phyloP scores from a whole-genome alignment of 169 alveolate species.

The Plasmodium vinckei region DNA sequence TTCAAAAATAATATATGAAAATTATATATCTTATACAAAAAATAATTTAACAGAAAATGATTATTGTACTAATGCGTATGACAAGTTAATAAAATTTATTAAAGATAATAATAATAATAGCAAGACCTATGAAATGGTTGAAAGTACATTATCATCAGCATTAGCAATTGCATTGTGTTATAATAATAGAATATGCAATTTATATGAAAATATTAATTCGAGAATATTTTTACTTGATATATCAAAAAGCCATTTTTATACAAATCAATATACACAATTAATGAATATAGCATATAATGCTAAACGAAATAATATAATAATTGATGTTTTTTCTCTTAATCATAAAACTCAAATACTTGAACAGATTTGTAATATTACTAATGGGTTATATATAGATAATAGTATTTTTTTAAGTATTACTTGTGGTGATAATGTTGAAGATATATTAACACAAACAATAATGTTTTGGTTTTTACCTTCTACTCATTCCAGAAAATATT shows the following conservation, averaged over 20 bases:
- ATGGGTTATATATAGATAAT: constrained; percentile 64
- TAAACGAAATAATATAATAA: constrained; percentile 57
- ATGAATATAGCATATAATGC: constrained; percentile 77
- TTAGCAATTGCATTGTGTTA: constrained; percentile 56
- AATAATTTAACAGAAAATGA: constrained; percentile 63
- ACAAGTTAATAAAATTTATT: constrained; percentile 54
- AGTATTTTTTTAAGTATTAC: constrained; percentile 42
- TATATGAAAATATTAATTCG: constrained; percentile 59
- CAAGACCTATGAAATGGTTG: constrained; percentile 1
- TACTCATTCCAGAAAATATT: constrained; percentile 79
- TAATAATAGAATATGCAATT: constrained; percentile 45
- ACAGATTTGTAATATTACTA: constrained; percentile 73
- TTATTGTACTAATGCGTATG: constrained; percentile 43
- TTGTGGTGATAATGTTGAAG: constrained; percentile 51
- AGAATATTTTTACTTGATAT: constrained; percentile 58
- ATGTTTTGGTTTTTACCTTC: constrained; percentile 89
- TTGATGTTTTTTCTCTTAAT: constrained; percentile 67
- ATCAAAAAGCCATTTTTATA: constrained; percentile 43
- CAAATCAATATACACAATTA: constrained; percentile 72
- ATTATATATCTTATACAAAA: constrained; percentile 56
- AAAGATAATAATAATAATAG: constrained; percentile 33
- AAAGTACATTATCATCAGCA: constrained; percentile 63
- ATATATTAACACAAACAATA: constrained; percentile 61
- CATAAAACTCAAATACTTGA: constrained; percentile 58
- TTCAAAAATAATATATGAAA: constrained; percentile 55